These are phyloP conservation scores for Rhodotorula sp. DNA, from an alignment of 1,284 basidiomycete genomes.

Conservation along the genomic window DNA sequence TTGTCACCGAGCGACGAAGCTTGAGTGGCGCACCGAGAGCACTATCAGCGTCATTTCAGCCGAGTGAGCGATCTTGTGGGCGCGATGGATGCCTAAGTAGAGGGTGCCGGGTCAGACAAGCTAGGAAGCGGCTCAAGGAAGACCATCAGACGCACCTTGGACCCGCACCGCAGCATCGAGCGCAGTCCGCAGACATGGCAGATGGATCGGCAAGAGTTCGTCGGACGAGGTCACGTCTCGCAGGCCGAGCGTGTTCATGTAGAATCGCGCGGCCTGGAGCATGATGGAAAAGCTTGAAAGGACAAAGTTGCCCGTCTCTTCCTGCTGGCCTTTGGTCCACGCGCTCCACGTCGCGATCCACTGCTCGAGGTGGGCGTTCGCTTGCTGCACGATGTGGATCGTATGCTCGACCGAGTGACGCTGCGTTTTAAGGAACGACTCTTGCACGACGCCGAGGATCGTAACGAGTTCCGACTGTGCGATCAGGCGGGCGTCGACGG, in stretches of 20 bases:
- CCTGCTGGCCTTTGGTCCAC: slow-evolving; percentile 20
- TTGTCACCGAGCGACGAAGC: background rate
- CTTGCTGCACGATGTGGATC: slow-evolving; percentile 29
- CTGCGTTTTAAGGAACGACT: slow-evolving; percentile 35
- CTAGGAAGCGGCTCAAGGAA: too few species aligned
- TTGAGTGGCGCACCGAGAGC: slow-evolving; percentile 16
- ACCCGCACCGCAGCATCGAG: slow-evolving; percentile 30
- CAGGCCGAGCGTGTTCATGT: slow-evolving; percentile 29
- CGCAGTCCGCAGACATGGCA: slow-evolving; percentile 24
- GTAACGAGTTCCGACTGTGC: slow-evolving; percentile 37
- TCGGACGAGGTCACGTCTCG: slow-evolving; percentile 33
- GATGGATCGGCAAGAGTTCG: slow-evolving; percentile 28
- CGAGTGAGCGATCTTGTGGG: slow-evolving; percentile 29
- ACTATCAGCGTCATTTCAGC: slow-evolving; percentile 38
- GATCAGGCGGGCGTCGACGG: slow-evolving; percentile 37
- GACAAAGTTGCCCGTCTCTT: slow-evolving; percentile 18
- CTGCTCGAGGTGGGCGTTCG: slow-evolving; percentile 25
- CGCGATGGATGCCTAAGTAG: slow-evolving; percentile 24
- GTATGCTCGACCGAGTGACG: slow-evolving; percentile 24
- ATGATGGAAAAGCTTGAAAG: slow-evolving; percentile 26
- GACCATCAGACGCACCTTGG: slow-evolving; percentile 4
- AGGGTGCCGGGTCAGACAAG: background rate
- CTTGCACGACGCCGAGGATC: slow-evolving; percentile 36
- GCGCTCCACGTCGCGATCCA: slow-evolving; percentile 37
- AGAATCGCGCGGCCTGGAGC: slow-evolving; percentile 26